Evolutionary conservation across 768 basidiomycete species (phyloP), one percentile per base, ranked within the genome.

Genomic region (Dendrothele bispora): DNA sequence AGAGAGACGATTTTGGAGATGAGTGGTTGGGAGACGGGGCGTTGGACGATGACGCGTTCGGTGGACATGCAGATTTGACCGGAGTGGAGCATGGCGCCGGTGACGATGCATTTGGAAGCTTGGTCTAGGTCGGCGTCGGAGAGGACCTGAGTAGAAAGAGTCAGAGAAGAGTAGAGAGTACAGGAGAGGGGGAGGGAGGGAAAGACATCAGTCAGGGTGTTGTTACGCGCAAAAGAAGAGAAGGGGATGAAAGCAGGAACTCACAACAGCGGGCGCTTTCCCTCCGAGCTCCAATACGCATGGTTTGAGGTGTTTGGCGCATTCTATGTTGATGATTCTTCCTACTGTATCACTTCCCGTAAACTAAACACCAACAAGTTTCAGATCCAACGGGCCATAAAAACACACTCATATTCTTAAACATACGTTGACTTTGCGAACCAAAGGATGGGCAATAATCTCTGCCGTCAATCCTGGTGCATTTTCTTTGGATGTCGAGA

Each of bases 31-130:
- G 73, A 67, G 11, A 72, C 62, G 7, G 58, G 64, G 15, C 69
- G 61, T 51, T 79, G 77, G 25, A 73, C 74, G 36, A 82, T 76
- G n/a, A 81, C 73, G 6, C 80, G 74, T 54, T 79, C 78, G 7
- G 78, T 75, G 1, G 79, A 78, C 76, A 82, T 79, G 63, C 80
- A 82, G 35, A 80, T 68, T 62, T 82, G 79, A 1, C 80, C 79
- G 11, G 75, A 77, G 56, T 76, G 65, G 0, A 69, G 42, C 55
- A 79, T 65, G 3, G 78, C 69, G 15, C 73, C 73, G 25, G 53
- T 68, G 1, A 68, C 68, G 39, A 80, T 74, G 2, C 68, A 71
- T 46, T 75, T 74, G 0, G 83, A 79, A 0, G 83, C 83, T 34
- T 77, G 66, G 8, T 67, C 57, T 21, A 83, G 53, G 55, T 83